Percentiles rank a stretch among this genome's conserved stretches.
phyloP scores from a whole-genome alignment of 108 stramenopile genomes.

The Cyclotella kingstonii region DNA sequence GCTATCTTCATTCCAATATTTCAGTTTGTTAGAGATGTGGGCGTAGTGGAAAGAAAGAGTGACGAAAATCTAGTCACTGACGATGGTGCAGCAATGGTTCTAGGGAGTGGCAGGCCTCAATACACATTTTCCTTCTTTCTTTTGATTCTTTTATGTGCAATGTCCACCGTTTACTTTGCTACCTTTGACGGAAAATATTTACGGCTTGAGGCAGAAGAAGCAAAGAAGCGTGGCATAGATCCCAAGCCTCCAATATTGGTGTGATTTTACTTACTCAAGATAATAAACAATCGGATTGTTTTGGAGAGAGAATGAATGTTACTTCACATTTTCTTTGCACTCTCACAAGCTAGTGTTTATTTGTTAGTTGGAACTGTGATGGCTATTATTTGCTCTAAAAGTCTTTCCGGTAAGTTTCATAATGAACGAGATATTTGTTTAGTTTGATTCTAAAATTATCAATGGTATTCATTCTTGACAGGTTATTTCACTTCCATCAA shows the following conservation, averaged over 20 bases:
- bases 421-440: too few species aligned
- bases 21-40: slow-evolving; percentile 70
- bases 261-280: not conserved
- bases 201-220: slow-evolving; percentile 68
- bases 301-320: too few species aligned
- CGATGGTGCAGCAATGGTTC: slow-evolving; percentile 46
- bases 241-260: not conserved
- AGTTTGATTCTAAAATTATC: too few species aligned
- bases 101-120: slow-evolving; percentile 57
- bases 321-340: too few species aligned
- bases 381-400: too few species aligned
- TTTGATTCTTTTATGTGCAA: slow-evolving; percentile 71
- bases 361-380: too few species aligned
- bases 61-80: slow-evolving; percentile 7
- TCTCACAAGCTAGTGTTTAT: too few species aligned
- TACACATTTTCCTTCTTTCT: slow-evolving; percentile 87
- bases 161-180: slow-evolving; percentile 79
- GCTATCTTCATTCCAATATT: slow-evolving; percentile 87
- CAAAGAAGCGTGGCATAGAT: slow-evolving; percentile 39
- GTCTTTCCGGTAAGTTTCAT: too few species aligned
- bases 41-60: slow-evolving; percentile 25
- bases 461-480: too few species aligned
- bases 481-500: too few species aligned
- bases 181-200: slow-evolving; percentile 86
- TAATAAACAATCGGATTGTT: not conserved